These are phyloP conservation scores for Aspergillus pseudoglaucus DNA, from an alignment of 2,329 filamentous ascomycete genomes.

Conservation along the genomic window DNA sequence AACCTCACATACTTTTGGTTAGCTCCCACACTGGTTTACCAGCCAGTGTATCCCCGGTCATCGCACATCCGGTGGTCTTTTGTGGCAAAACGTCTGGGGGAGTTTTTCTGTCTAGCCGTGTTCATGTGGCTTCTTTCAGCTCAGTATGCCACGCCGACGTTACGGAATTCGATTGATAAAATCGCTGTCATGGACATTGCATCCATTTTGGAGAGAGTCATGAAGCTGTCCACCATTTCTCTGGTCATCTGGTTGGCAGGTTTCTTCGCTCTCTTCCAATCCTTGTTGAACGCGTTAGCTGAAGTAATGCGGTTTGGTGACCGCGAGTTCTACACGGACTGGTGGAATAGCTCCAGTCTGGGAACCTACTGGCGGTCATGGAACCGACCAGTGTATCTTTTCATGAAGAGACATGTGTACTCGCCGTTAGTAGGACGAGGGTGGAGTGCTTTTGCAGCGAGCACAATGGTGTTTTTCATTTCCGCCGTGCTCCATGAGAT, in stretches of 20 bases:
- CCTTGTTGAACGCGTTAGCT: slow-evolving; percentile 80
- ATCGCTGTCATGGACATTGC: slow-evolving; percentile 73
- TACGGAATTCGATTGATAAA: slow-evolving; percentile 84
- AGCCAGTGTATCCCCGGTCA: slow-evolving; percentile 89
- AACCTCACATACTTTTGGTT: slow-evolving; percentile 97
- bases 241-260: slow-evolving; percentile 95
- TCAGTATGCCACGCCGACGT: slow-evolving; percentile 85
- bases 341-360: slow-evolving; percentile 91
- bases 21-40: slow-evolving; percentile 92
- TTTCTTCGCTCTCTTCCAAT: slow-evolving; percentile 96
- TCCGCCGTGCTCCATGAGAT: slow-evolving; percentile 88
- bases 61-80: slow-evolving; percentile 78
- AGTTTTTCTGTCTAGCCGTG: slow-evolving; percentile 69
- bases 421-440: slow-evolving; percentile 80
- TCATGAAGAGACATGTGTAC: slow-evolving; percentile 93
- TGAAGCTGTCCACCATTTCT: slow-evolving; percentile 94
- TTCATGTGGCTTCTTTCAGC: slow-evolving; percentile 95
- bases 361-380: slow-evolving; percentile 90
- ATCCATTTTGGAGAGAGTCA: slow-evolving; percentile 77
- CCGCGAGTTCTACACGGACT: slow-evolving; percentile 90
- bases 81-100: slow-evolving; percentile 72
- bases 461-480: slow-evolving; percentile 76
- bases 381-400: slow-evolving; percentile 97
- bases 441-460: slow-evolving; percentile 64
- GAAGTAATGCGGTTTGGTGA: slow-evolving; percentile 88